phyloP scores from a whole-genome alignment of 441 rosid species.

The Kokia cookei region DNA sequence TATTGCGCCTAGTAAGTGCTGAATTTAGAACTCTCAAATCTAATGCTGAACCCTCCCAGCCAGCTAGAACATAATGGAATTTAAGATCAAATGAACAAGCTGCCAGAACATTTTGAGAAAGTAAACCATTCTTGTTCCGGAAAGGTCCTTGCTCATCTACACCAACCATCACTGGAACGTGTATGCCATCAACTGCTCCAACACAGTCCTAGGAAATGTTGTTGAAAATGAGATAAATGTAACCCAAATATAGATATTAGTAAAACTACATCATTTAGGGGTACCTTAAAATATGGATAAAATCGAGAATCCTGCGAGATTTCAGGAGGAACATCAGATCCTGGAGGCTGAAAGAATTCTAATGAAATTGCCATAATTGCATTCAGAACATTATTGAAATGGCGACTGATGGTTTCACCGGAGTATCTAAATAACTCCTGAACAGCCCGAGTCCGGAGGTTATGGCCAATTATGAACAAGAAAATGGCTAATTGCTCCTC shows the following conservation, averaged over 20 bases:
- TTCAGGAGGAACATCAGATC: conserved; percentile 40
- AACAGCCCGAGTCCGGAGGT: conserved; percentile 79
- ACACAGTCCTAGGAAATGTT: conserved; percentile 52
- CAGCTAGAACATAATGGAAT: conserved; percentile 85
- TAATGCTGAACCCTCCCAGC: conserved; percentile 97
- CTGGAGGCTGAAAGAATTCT: conserved; percentile 64
- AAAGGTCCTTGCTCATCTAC: conserved; percentile 93
- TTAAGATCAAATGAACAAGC: conserved; percentile 79
- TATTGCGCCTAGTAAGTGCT: conserved; percentile 66
- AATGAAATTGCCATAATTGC: conserved; percentile 67
- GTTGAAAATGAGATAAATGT: conserved; percentile 7
- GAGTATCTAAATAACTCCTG: conserved; percentile 73
- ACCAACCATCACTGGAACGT: conserved; percentile 83
- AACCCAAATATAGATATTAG: neutral
- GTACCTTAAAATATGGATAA: conserved; percentile 73
- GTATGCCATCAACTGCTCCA: conserved; percentile 82
- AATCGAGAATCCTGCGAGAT: conserved; percentile 44
- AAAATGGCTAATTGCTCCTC: conserved; percentile 90
- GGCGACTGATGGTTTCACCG: conserved; percentile 90
- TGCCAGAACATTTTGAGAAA: conserved; percentile 73
- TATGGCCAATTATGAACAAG: conserved; percentile 78
- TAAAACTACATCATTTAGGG: neutral
- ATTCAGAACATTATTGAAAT: conserved; percentile 87
- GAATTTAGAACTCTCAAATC: conserved; percentile 70
- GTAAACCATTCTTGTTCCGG: conserved; percentile 61